Base-by-base conservation (phyloP, 1,284 basidiomycete genomes). In the Puccinia triticina region DNA sequence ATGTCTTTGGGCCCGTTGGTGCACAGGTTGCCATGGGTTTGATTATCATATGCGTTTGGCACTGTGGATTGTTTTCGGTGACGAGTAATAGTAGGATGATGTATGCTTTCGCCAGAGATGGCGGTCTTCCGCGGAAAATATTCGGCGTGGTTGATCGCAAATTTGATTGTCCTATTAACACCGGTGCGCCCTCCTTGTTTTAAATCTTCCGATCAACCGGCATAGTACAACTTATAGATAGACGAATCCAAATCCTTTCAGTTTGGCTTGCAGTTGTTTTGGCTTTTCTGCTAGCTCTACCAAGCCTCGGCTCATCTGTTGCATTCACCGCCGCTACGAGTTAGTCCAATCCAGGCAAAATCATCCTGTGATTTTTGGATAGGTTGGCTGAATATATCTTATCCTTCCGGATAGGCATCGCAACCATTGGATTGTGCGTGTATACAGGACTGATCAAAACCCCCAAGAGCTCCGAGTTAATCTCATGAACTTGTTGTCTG, bases 81-180 rank as follows among this genome's bases (percentile, higher is more conserved):
- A 93, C 92, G 0, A 91, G 91, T 0, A 93, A 93, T 85, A 92
- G 91, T 2, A 89, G 92, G 0, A 93, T 93, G 92, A 92, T 92
- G 91, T 93, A 91, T 85, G 91, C 92, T 0, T 93, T 93, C 53
- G 84, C 85, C 89, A 74, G 84, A 12, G 84, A 86, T 57, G 61
- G 83, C n/a, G 85, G 85, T 1, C 85, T 83, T 16, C 89, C 93
- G 34, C 92, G 92, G 83, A 88, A 86, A 57, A 92, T 91, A 87
- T 92, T 93, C 86, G 90, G 90, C 84, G 89, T 91, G 82, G 92
- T 93, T 57, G 90, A 90, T 86, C 83, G 86, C 5, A 88, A 88
- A 80, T 90, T 89, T 87, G 90, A 89, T 84, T 91, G 90, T 1
- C 92, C 92, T 0, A 89, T 92, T 75, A 89, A 92, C 16, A 91